A percentile compares a stretch with the other conserved stretches of the same genome.
Evolutionary conservation across 495 filamentous ascomycete genomes (phyloP).

Genomic region (Xylaria sp.): DNA sequence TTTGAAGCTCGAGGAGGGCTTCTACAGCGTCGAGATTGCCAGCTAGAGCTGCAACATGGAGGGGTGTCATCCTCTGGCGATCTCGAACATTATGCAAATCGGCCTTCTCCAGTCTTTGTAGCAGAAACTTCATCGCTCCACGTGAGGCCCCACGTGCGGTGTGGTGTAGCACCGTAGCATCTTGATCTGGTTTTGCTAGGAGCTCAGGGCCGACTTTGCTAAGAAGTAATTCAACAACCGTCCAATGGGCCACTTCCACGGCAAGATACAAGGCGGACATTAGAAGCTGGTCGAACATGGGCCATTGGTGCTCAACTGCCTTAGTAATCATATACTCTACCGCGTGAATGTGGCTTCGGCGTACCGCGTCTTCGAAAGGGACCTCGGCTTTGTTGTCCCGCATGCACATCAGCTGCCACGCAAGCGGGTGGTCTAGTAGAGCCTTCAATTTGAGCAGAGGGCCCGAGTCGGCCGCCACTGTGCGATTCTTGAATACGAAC

Average conservation of each 20-base stretch:
- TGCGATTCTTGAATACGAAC: slow-evolving; percentile 26
- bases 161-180: not conserved
- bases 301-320: not conserved
- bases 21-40: slow-evolving; percentile 1
- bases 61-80: not conserved
- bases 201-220: not conserved
- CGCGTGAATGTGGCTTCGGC: slow-evolving; percentile 32
- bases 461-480: slow-evolving; percentile 24
- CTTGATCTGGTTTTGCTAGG: not conserved
- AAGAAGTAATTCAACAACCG: not conserved
- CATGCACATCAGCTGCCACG: slow-evolving; percentile 18
- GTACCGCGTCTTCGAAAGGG: slow-evolving; percentile 33
- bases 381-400: slow-evolving; percentile 29
- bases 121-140: slow-evolving; percentile 3
- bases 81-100: not conserved
- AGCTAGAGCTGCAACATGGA: not conserved
- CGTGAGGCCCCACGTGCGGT: not conserved
- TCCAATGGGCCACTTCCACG: not conserved
- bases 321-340: not conserved
- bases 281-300: not conserved
- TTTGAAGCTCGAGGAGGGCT: not conserved
- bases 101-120: not conserved
- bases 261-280: not conserved
- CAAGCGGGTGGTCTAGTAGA: slow-evolving; percentile 29
- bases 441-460: slow-evolving; percentile 31